Percentiles rank a stretch among this genome's conserved stretches.
phyloP scores from a whole-genome alignment of 2,329 filamentous ascomycete genomes.

The Pseudogymnoascus sp. region DNA sequence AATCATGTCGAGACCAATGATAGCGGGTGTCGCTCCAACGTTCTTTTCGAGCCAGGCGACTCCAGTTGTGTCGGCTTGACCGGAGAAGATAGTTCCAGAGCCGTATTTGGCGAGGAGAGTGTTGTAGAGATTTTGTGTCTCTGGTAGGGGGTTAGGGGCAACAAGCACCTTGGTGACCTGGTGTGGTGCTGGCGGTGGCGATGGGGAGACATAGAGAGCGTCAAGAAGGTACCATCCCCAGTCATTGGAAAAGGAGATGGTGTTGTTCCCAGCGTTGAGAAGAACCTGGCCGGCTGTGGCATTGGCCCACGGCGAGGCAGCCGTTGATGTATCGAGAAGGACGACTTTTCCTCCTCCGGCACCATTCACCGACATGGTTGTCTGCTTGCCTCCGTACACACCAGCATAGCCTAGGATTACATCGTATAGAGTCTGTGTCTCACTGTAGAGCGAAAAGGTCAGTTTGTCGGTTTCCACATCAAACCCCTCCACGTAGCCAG shows the following conservation, averaged over 20 bases:
- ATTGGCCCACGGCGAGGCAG: constrained; percentile 31
- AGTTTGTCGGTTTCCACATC: constrained; percentile 35
- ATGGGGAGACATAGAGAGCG: constrained; percentile 32
- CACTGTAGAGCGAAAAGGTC: constrained; percentile 34
- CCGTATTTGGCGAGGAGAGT: constrained; percentile 14
- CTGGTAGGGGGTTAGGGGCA: constrained; percentile 25
- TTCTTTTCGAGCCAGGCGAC: constrained; percentile 37
- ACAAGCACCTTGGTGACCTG: constrained; percentile 32
- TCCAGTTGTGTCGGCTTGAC: constrained; percentile 38
- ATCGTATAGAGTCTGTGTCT: constrained; percentile 33
- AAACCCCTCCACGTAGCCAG: constrained; percentile 40
- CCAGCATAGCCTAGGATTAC: constrained; percentile 37
- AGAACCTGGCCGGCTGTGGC: constrained; percentile 37
- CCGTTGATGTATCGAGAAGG: constrained; percentile 26
- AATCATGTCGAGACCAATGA: constrained; percentile 39
- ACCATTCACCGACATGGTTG: constrained; percentile 35
- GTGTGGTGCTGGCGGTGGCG: constrained; percentile 31
- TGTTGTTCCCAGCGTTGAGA: constrained; percentile 36
- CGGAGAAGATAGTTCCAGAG: constrained; percentile 29
- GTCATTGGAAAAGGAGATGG: constrained; percentile 37
- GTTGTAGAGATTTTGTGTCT: constrained; percentile 14
- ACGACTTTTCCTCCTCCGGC: constrained; percentile 34
- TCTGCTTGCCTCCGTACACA: constrained; percentile 39
- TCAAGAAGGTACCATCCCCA: constrained; percentile 44
- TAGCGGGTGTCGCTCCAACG: constrained; percentile 39